These are phyloP conservation scores for Hypoxylon subgilvum DNA, from an alignment of 495 filamentous ascomycete species.

Conservation along the genomic window DNA sequence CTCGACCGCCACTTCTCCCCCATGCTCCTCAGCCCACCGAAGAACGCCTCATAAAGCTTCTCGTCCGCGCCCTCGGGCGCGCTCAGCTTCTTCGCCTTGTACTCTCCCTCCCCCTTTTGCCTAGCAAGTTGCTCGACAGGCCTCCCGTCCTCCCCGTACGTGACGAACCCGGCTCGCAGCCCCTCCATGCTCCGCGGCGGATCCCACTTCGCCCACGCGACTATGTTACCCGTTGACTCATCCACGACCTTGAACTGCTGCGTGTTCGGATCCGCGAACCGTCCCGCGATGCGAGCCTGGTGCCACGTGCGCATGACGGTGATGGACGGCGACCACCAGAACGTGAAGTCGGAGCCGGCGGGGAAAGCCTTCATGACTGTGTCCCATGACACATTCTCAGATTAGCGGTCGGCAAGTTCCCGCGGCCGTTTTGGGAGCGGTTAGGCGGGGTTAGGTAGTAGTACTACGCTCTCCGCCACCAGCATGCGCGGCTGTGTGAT, in stretches of 20 bases:
- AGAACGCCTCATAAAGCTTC: slow-evolving; percentile 21
- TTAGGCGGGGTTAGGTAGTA: too few relatives aligned
- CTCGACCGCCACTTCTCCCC: slow-evolving; percentile 30
- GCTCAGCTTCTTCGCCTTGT: neutral
- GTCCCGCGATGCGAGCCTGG: slow-evolving; percentile 15
- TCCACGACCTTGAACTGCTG: slow-evolving; percentile 40
- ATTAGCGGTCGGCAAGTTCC: neutral
- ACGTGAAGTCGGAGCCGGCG: slow-evolving; percentile 26
- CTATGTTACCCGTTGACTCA: slow-evolving; percentile 13
- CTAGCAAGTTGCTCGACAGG: neutral
- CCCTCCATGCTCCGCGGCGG: slow-evolving; percentile 17
- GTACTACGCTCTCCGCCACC: too few relatives aligned
- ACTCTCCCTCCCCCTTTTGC: neutral
- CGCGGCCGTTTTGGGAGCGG: too few relatives aligned
- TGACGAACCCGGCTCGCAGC: slow-evolving; percentile 19
- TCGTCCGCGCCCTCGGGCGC: slow-evolving; percentile 31
- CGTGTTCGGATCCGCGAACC: slow-evolving; percentile 28
- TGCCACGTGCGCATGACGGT: slow-evolving; percentile 31
- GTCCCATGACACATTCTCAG: neutral
- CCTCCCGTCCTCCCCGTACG: slow-evolving; percentile 26
- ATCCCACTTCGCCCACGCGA: slow-evolving; percentile 40
- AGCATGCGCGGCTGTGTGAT: too few relatives aligned
- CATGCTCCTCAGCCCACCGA: slow-evolving; percentile 16
- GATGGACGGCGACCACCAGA: slow-evolving; percentile 32
- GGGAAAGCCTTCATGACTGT: slow-evolving; percentile 38